Base-by-base conservation (phyloP, 2,329 filamentous ascomycete genomes). In the Fusarium xylarioides region DNA sequence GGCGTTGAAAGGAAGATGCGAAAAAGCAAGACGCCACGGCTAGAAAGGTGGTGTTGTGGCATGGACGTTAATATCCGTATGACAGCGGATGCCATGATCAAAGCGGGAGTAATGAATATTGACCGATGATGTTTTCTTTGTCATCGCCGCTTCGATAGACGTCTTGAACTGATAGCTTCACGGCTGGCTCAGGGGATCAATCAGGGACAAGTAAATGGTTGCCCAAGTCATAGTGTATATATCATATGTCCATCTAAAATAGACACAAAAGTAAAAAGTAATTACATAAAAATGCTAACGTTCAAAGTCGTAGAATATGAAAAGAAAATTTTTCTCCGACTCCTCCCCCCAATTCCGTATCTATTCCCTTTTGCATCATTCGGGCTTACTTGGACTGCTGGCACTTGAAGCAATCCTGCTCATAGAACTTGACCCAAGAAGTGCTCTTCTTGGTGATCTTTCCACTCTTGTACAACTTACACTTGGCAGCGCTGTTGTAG, bases 201-300 rank as follows among this genome's bases (percentile, higher is more conserved):
- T 53, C 44, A 63, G 43, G 32, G 52, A 68, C 30, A 66, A 66
- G 38, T 28, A 72, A 54, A 28, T 44, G 54, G 70, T 74, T 70
- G 66, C 46, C 71, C 61, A 63, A 47, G 46, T 71, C 71, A 73
- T 64, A 71, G 26, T 54, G 50, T 73, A 46, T 73, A 35, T 37
- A 50, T 65, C 58, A 65, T 62, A 42, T 67, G 49, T 58, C 67
- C 23, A 52, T 66, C 62, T 16, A 46, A 49, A 54, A n/a, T 58
- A 69, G 66, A 50, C 47, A 23, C 37, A 52, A 57, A 55, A 30
- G 15, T 18, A 19, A 35, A 28, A 28, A 50, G 32, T 72, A 72
- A 74, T 74, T 74, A 74, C 59, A 46, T 72, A 61, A 54, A 71
- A 71, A 50, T 68, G 57, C 58, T 72, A 43, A 71, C 62, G n/a